Base-by-base conservation (phyloP, 768 basidiomycete species). In the Phylloporus scabripes region DNA sequence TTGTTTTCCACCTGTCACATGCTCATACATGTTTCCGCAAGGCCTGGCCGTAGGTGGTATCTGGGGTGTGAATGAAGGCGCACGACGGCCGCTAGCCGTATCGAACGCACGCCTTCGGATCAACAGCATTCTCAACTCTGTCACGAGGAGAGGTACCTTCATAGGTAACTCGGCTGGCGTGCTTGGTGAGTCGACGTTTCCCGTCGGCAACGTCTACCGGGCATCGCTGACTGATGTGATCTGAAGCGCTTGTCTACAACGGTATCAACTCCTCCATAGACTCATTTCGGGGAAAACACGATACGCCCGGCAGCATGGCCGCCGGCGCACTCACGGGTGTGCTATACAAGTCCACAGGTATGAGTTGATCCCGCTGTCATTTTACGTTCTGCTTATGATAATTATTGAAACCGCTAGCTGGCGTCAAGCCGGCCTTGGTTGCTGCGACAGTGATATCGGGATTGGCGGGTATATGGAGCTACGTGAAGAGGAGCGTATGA, bases 141-240 rank as follows among this genome's bases (percentile, higher is more conserved):
- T 95, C 67, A 98, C 96, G 53, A 77, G 95, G 72, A 81, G 96
- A 72, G 96, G 96, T 28, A 95, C 92, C 40, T 96, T 95, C 72
- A 85, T 96, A 71, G 96, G 93, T 63, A 99, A 98, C 76, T 96
- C 92, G 63, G 90, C 94, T 67, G 96, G 96, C 67, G 90, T 97
- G 54, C 76, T 98, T 55, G 96, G 96, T 97, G 62, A 70, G 89
- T 79, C 66, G 55, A 51, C 55, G 59, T 53, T 68, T 59, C 54
- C 61, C 64, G 62, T 64, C 61, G 63, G 63, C 60, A 58, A 47
- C 37, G 33, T 42, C 21, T 44, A 51, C 26, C 45, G 53, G 42
- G 46, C 64, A 62, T 66, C 67, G 66, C 69, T 74, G 70, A 64
- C 61, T 61, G 52, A 70, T 64, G 39, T 65, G 34, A 57, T 49